Percentiles rank a stretch among this genome's conserved stretches.
These are phyloP conservation scores for Diaporthe ilicicola DNA, from an alignment of 2,329 filamentous ascomycete species.

Conservation along the genomic window DNA sequence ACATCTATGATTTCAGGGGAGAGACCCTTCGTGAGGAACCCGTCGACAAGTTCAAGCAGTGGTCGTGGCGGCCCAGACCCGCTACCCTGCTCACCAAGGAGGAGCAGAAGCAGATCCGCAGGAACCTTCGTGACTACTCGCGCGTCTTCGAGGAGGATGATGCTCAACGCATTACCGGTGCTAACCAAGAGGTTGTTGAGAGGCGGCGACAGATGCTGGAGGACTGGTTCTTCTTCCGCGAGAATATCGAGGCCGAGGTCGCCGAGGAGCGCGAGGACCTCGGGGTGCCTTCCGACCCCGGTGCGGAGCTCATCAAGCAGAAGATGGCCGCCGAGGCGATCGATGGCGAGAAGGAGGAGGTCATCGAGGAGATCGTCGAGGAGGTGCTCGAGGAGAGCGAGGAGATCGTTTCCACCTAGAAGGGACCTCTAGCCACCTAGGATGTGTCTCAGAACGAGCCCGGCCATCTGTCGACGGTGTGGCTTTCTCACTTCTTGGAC, in stretches of 20 bases:
- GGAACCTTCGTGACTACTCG: conserved; percentile 97
- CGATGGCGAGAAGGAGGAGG: conserved; percentile 73
- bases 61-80: conserved; percentile 91
- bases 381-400: conserved; percentile 88
- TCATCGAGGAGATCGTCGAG: conserved; percentile 89
- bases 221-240: conserved; percentile 90
- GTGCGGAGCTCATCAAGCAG: conserved; percentile 67
- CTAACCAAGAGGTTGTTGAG: conserved; percentile 93
- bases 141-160: conserved; percentile 96
- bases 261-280: conserved; percentile 73
- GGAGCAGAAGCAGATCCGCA: conserved; percentile 96
- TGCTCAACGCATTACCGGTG: conserved; percentile 89
- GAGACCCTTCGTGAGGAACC: conserved; percentile 88
- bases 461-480: neutral
- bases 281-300: conserved; percentile 72
- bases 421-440: neutral
- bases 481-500: neutral
- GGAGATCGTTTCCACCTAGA: conserved; percentile 64
- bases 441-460: neutral
- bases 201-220: conserved; percentile 81
- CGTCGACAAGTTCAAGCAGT: conserved; percentile 98
- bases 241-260: conserved; percentile 75
- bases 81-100: conserved; percentile 92
- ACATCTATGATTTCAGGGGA: conserved; percentile 96
- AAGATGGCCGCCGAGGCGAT: conserved; percentile 62